Conservation (phyloP, 192 early-diverging fungal genomes). For the Coemansia sp. region DNA sequence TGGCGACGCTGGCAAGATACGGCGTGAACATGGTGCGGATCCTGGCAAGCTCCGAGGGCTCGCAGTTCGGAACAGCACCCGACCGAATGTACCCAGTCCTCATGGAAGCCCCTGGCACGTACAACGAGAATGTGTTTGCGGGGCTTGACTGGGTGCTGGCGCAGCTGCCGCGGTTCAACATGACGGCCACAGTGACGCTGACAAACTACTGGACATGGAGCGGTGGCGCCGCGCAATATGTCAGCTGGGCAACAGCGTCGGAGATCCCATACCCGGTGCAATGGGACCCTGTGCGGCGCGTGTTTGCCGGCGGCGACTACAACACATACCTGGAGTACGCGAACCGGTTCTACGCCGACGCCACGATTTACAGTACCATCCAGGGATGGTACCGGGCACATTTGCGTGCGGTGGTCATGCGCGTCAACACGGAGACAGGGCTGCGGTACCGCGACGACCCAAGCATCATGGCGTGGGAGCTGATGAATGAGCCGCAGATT, state of each 20-base stretch:
- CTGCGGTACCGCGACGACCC: conserved; percentile 59
- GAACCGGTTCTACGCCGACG: conserved; percentile 54
- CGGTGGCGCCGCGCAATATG: conserved; percentile 64
- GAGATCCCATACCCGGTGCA: conserved; percentile 62
- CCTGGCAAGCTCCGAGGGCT: conserved; percentile 63
- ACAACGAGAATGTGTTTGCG: conserved; percentile 58
- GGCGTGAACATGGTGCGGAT: conserved; percentile 66
- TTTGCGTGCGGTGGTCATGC: conserved; percentile 43
- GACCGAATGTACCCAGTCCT: conserved; percentile 61
- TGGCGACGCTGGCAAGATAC: conserved; percentile 36
- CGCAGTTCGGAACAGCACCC: conserved; percentile 53
- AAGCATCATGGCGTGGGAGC: conserved; percentile 66
- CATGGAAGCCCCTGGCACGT: conserved; percentile 56
- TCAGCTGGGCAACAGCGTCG: conserved; percentile 58
- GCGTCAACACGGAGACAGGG: conserved; percentile 57
- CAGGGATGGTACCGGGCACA: conserved; percentile 56
- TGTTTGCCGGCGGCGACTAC: conserved; percentile 31
- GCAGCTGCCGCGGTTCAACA: conserved; percentile 53
- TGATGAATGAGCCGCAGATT: conserved; percentile 69
- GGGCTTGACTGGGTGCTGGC: conserved; percentile 68
- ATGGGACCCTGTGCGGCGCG: conserved; percentile 35
- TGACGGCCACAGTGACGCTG: conserved; percentile 61
- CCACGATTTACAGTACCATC: conserved; percentile 7
- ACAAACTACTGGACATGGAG: conserved; percentile 75
- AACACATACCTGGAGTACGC: conserved; percentile 53